Conservation (phyloP, 805 yeast species). For the Kodamaea neixiangensis region DNA sequence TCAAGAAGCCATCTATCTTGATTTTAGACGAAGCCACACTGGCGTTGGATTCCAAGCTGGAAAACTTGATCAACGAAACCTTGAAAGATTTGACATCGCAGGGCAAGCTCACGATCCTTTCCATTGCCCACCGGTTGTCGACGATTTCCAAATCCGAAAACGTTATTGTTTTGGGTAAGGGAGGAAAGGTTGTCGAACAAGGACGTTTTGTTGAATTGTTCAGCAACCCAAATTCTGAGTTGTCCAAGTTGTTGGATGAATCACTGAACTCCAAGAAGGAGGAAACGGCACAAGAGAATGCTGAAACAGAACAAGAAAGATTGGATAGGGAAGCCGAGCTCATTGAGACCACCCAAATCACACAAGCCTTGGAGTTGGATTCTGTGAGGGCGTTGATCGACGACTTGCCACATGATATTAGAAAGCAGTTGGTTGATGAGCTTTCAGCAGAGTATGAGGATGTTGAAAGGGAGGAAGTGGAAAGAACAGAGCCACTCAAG, state of each 20-base stretch:
- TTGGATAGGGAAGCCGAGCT: conserved; percentile 28
- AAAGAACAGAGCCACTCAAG: background rate
- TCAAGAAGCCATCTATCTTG: conserved; percentile 63
- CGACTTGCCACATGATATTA: conserved; percentile 36
- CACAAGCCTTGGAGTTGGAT: conserved; percentile 21
- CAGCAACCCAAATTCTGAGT: conserved; percentile 42
- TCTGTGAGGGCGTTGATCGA: conserved; percentile 33
- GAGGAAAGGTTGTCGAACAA: conserved; percentile 42
- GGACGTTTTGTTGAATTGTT: conserved; percentile 43
- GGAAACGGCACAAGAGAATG: conserved; percentile 19
- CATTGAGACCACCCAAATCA: conserved; percentile 19
- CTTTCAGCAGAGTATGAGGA: conserved; percentile 1
- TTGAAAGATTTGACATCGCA: conserved; percentile 36
- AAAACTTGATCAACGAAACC: conserved; percentile 46
- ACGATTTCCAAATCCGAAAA: conserved; percentile 47
- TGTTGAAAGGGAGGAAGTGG: background rate
- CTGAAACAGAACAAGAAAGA: conserved; percentile 26
- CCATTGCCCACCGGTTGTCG: conserved; percentile 47
- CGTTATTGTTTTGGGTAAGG: conserved; percentile 44
- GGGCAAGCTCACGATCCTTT: conserved; percentile 44
- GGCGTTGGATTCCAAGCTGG: conserved; percentile 57
- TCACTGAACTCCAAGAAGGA: conserved; percentile 21
- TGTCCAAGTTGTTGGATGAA: conserved; percentile 43
- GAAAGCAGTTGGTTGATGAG: conserved; percentile 23
- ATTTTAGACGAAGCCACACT: conserved; percentile 72